Base-by-base conservation (phyloP, 2,329 filamentous ascomycete genomes). In the Hypoxylon rubiginosum region DNA sequence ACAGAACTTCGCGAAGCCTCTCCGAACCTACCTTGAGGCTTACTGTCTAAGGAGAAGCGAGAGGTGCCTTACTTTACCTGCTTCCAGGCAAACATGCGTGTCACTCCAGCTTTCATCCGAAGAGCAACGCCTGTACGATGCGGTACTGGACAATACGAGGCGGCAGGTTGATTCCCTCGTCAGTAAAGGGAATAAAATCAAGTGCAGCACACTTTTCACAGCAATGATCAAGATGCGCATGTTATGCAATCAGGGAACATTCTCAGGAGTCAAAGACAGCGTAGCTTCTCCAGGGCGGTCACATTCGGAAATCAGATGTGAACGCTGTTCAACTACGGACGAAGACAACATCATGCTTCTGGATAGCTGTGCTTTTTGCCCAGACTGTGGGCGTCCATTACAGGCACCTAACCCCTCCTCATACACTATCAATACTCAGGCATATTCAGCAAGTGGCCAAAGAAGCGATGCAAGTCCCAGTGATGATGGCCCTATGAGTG, bases 1-100 rank as follows among this genome's bases (percentile, higher is more conserved):
- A 5, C 32, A 34, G 8, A 26, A 64, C 13, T 58, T 65, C 17
- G 58, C 63, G 19, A 46, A 50, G 26, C 48, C 49, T 19, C 63
- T 62, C 32, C 58, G 58, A 24, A 36, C 53, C 0, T 58, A 66
- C 9, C 36, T 62, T n/a, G 54, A 58, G 15, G 43, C 58, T 48
- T 66, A 66, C 24, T 62, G 58, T 30, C 17, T 66, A 2, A 48
- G 63, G 10, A 66, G 63, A 45, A 58, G 19, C 30, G 36, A 41
- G 36, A 41, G 24, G 21, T 49, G 24, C 15, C 24, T 28, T 2
- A 15, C 13, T 17, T 24, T 28, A 24, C 45, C 19, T 10, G 17
- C 36, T 52, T 53, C 45, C 10, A 32, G 11, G 36, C 34, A 34
- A 19, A 32, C 26, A 45, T 17, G 21, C 7, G 52, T 63, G 11